A percentile compares a stretch with the other conserved stretches of the same genome.
Evolutionary conservation across 129 eudicot species (phyloP).

Genomic region (Silybum marianum): DNA sequence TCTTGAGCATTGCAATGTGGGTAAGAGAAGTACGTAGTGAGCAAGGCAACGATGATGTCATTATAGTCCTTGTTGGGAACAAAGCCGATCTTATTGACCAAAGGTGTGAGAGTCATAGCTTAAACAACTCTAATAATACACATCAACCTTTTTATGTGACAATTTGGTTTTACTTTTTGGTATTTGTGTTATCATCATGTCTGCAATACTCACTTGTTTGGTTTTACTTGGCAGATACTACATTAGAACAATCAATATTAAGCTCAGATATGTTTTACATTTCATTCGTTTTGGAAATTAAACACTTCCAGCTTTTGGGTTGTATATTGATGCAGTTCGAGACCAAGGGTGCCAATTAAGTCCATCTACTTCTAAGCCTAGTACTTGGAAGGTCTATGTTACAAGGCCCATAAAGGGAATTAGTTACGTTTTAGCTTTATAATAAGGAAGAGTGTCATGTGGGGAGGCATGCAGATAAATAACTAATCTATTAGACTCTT

Average conservation of each 20-base stretch:
- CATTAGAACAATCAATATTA: not conserved
- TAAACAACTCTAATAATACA: too few species aligned
- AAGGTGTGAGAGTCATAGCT: conserved; percentile 48
- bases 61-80: conserved; percentile 92
- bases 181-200: not conserved
- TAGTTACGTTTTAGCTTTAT: too few species aligned
- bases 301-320: not conserved
- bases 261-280: not conserved
- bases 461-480: too few species aligned
- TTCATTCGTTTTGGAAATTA: not conserved
- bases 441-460: too few species aligned
- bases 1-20: conserved; percentile 86
- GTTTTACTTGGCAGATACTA: not conserved
- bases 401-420: too few species aligned
- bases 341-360: too few species aligned
- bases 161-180: not conserved
- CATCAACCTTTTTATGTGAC: not conserved
- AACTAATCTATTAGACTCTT: too few species aligned
- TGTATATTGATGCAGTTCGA: not conserved
- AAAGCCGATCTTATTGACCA: conserved; percentile 96
- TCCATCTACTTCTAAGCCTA: too few species aligned
- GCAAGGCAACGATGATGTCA: conserved; percentile 70
- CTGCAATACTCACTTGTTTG: not conserved
- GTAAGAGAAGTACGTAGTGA: conserved; percentile 87
- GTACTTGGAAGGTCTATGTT: too few species aligned